Evolutionary conservation across 306 rosid genomes (phyloP).

Genomic region (Morella rubra): DNA sequence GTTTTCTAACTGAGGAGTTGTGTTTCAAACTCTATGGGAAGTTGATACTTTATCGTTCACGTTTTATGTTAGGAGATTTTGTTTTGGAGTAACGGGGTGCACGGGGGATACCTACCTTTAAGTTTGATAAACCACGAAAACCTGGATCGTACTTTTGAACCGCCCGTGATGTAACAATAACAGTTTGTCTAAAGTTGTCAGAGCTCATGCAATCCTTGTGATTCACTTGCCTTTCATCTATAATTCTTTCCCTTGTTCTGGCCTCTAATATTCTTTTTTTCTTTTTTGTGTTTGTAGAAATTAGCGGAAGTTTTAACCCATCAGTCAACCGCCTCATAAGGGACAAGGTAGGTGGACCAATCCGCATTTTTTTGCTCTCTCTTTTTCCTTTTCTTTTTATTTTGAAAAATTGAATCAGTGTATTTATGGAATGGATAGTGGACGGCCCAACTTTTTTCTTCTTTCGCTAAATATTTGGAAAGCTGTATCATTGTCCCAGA

Average conservation of each 20-base stretch:
- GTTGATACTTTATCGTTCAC: slow-evolving; percentile 28
- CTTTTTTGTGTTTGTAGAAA: slow-evolving; percentile 40
- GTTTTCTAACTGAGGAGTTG: slow-evolving; percentile 27
- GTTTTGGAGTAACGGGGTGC: slow-evolving; percentile 21
- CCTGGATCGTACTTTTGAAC: slow-evolving; percentile 35
- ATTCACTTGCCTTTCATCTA: slow-evolving; percentile 38
- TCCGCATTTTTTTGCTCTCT: too few species aligned
- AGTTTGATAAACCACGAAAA: slow-evolving; percentile 26
- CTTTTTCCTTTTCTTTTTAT: too few species aligned
- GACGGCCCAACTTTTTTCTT: slow-evolving; percentile 23
- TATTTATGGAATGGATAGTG: slow-evolving; percentile 27
- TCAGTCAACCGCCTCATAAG: slow-evolving; percentile 42
- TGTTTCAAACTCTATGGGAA: slow-evolving; percentile 31
- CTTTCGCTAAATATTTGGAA: slow-evolving; percentile 14
- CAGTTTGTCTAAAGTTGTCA: slow-evolving; percentile 47
- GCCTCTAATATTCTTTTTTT: slow-evolving; percentile 33
- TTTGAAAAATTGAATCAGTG: slow-evolving; percentile 11
- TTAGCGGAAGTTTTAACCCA: slow-evolving; percentile 42
- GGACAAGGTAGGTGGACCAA: slow-evolving; percentile 49
- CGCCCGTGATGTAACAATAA: slow-evolving; percentile 35
- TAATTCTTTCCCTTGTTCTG: slow-evolving; percentile 36
- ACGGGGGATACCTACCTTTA: slow-evolving; percentile 38
- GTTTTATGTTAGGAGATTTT: slow-evolving; percentile 21
- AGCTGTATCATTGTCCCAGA: slow-evolving; percentile 17
- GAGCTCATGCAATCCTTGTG: slow-evolving; percentile 74